Base-by-base conservation (phyloP, 495 filamentous ascomycete species). In the Tuber borchii region DNA sequence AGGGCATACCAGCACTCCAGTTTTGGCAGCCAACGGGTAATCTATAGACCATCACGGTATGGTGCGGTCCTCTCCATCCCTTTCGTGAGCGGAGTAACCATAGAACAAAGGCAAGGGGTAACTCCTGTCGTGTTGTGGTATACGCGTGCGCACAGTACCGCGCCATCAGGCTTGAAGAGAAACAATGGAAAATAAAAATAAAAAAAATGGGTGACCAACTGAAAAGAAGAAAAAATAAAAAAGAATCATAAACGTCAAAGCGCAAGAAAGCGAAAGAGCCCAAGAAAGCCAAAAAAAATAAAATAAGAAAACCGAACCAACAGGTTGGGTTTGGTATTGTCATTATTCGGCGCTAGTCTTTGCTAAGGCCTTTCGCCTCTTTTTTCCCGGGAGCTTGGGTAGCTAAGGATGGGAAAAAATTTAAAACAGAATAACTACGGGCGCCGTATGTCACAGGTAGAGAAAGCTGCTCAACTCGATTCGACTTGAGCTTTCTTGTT, bases 331-430 rank as follows among this genome's bases (percentile, higher is more conserved):
- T 65, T 65, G 56, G 56, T 34, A 65, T 65, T 65, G 56, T 17
- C 56, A 34, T 77, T 75, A 46, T 43, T 75, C 19, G 26, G 34
- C 72, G 44, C 75, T 37, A 77, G 39, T 70, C 70, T 70, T 65
- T 65, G 56, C 26, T 65, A 31, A 31, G 56, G 56, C 3, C 56
- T 65, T 65, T 65, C 26, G 51, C 45, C 75, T 74, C 56, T 40
- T 75, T 45, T 65, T 79, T 79, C 78, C 78, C 78, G 78, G 71
- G 71, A 79, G 61, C 78, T 79, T 79, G 78, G 78, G 75, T 79
- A 77, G 70, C 20, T 43, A 70, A 42, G 45, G 73, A 31, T 44
- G 37, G 71, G 76, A 69, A 56, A 61, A 56, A 70, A 73, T 71
- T 76, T 69, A 79, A 79, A 76, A 75, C 72, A 77, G 74, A 79